Base-by-base conservation (phyloP, 352 stramenopile species). In the Blastocystis sp. region DNA sequence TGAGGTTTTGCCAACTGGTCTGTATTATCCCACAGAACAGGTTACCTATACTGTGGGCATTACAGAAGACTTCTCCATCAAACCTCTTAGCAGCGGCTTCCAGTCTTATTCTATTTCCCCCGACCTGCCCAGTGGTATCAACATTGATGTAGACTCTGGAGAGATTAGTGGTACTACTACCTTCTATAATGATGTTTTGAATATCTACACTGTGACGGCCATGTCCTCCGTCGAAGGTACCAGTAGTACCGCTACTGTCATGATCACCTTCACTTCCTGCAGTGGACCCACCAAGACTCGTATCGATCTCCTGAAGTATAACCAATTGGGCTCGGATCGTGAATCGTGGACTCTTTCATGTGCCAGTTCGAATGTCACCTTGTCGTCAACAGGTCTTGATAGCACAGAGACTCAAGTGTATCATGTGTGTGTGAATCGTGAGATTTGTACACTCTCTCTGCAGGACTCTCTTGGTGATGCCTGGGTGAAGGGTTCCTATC, bases 141-240 rank as follows among this genome's bases (percentile, higher is more conserved):
- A 24, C 40, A 76, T 89, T 35, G 33, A 89, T 42, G 57, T 35
- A 7, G 44, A 89, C 33, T 79, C 78, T 15, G 78, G 78, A 59
- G 78, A 64, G 44, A 89, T 89, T 51, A 78, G 37, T 51, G 78
- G 78, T 19, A n/a, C 78, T 15, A 89, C 60, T 4, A 56, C 53
- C 1, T 37, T n/a, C 13, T 27, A 22, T n/a, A 53, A 48, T 19
- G 53, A 27, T 57, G 64, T n/a, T 17, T 6, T 22, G 0, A 22
- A 6, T 7, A 22, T 33, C 53, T 89, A 89, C 33, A 58, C 78
- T 0, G 48, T 89, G 1, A 76, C 42, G 5, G 78, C 78, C 3
- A 84, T 40, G 53, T 53, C 48, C 51, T 84, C 73, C 4, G 73
- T 84, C 33, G 7, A 11, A 17, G 73, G 73, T 42, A 68, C 54